Conservation (phyloP, 1,284 basidiomycete genomes). For the Cryptococcus sp. region DNA sequence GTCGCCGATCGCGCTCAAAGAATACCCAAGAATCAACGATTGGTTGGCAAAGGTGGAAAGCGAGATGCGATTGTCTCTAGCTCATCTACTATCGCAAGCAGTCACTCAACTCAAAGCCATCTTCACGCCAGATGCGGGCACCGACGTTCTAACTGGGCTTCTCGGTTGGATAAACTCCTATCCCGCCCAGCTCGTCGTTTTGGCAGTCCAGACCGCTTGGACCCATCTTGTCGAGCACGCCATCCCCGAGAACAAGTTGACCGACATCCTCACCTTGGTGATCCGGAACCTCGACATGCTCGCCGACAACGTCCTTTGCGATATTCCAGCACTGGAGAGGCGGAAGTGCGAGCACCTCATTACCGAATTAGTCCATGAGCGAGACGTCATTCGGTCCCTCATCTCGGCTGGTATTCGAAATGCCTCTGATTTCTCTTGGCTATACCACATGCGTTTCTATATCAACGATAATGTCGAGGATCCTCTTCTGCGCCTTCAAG, state of each 20-base stretch:
- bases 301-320: slow-evolving; percentile 90
- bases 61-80: slow-evolving; percentile 91
- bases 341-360: slow-evolving; percentile 98
- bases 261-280: slow-evolving; percentile 66
- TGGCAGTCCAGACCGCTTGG: slow-evolving; percentile 93
- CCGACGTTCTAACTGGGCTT: slow-evolving; percentile 58
- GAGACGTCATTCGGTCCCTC: slow-evolving; percentile 84
- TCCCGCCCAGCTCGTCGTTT: slow-evolving; percentile 91
- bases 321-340: slow-evolving; percentile 80
- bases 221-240: slow-evolving; percentile 76
- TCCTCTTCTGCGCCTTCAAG: slow-evolving; percentile 71
- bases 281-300: slow-evolving; percentile 83
- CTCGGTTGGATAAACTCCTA: slow-evolving; percentile 88
- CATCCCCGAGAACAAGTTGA: slow-evolving; percentile 59
- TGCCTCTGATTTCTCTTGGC: slow-evolving; percentile 78
- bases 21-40: slow-evolving; percentile 96
- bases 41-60: slow-evolving; percentile 91
- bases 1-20: slow-evolving; percentile 78
- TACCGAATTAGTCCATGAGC: slow-evolving; percentile 96
- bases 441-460: slow-evolving; percentile 99
- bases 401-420: slow-evolving; percentile 64
- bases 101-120: slow-evolving; percentile 49
- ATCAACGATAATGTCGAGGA: slow-evolving; percentile 66
- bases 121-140: slow-evolving; percentile 64
- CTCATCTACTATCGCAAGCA: slow-evolving; percentile 46